A percentile compares a stretch with the other conserved stretches of the same genome.
Evolutionary conservation across 371 early-diverging fungal species (phyloP).

Genomic region (Smittium mucronatum): DNA sequence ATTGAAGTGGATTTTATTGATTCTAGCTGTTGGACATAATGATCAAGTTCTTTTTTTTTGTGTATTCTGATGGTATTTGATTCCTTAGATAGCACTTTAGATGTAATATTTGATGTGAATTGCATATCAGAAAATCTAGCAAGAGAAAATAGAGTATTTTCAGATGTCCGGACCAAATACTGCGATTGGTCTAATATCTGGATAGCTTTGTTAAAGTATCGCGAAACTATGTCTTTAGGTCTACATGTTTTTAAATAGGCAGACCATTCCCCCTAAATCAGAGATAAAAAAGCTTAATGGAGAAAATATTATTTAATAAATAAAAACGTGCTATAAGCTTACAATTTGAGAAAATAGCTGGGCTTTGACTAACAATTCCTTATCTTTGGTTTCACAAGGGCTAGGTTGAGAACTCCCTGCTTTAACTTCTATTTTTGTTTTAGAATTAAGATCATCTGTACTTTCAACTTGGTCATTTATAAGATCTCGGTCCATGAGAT

Average conservation of each 20-base stretch:
- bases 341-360: neutral
- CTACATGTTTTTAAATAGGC: neutral
- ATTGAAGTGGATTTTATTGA: neutral
- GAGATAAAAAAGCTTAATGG: neutral
- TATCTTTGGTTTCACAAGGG: neutral
- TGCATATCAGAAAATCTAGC: conserved; percentile 32
- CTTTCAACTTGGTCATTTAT: too few species aligned
- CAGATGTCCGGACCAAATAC: conserved; percentile 3
- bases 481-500: too few species aligned
- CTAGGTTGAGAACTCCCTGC: too few species aligned
- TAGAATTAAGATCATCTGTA: too few species aligned
- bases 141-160: conserved; percentile 21
- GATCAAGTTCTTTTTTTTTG: conserved; percentile 25
- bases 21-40: conserved; percentile 15
- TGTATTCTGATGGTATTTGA: conserved; percentile 21
- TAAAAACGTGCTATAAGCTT: too few species aligned
- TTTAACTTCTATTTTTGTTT: too few species aligned
- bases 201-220: conserved; percentile 5
- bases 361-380: neutral
- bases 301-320: too few species aligned
- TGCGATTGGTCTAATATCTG: conserved; percentile 6
- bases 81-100: conserved; percentile 16
- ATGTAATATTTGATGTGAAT: conserved; percentile 15
- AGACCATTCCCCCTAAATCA: conserved; percentile 8
- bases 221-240: neutral